Percentiles rank a stretch among this genome's conserved stretches.
These are phyloP conservation scores for Thamnidium elegans DNA, from an alignment of 192 early-diverging fungal genomes.

Conservation along the genomic window DNA sequence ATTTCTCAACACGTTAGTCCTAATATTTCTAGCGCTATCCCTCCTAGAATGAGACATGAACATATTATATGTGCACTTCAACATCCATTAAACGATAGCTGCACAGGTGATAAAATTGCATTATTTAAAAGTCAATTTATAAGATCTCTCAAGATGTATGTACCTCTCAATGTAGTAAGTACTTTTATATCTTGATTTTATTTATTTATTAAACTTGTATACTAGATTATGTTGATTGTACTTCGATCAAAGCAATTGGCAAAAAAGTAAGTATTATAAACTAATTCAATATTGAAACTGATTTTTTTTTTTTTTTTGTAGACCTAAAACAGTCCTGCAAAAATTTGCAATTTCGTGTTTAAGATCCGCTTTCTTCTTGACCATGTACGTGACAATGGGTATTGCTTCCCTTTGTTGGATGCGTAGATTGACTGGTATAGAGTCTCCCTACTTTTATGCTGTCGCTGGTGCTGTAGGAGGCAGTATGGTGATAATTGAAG, in stretches of 20 bases:
- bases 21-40: constrained; percentile 46
- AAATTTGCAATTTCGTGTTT: constrained; percentile 52
- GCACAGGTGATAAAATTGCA: constrained; percentile 38
- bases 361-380: constrained; percentile 60
- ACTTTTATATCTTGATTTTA: not conserved
- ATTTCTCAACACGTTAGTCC: constrained; percentile 51
- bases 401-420: constrained; percentile 54
- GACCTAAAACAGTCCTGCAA: constrained; percentile 40
- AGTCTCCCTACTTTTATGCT: constrained; percentile 48
- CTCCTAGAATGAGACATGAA: constrained; percentile 45
- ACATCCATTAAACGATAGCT: constrained; percentile 57
- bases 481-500: constrained; percentile 58
- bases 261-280: constrained; percentile 23
- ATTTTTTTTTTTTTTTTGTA: not conserved
- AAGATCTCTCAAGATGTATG: constrained; percentile 57
- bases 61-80: constrained; percentile 56
- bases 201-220: not conserved
- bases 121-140: constrained; percentile 47
- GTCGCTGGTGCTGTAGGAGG: constrained; percentile 55
- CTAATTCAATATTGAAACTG: not conserved
- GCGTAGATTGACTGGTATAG: constrained; percentile 47
- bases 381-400: constrained; percentile 48
- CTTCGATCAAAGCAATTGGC: constrained; percentile 32
- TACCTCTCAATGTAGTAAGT: constrained; percentile 59
- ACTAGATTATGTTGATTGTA: constrained; percentile 45